phyloP scores from a whole-genome alignment of 176 grass and related monocot species.

The Musa acuminata region DNA sequence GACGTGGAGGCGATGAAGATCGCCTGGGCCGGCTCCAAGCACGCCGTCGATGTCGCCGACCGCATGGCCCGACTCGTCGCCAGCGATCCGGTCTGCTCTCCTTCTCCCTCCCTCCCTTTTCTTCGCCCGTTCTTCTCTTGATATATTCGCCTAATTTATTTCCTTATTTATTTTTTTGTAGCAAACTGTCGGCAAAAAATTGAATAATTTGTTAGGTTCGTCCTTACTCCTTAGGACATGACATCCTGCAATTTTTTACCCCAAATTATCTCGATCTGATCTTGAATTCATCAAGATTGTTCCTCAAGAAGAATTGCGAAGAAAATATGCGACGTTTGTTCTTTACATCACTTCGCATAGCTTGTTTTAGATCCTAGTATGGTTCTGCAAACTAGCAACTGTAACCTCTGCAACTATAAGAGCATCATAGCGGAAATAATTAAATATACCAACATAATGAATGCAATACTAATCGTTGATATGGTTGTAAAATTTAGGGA shows the following conservation, averaged over 20 bases:
- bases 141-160: background rate
- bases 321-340: too few species aligned
- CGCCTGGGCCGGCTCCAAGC: conserved; percentile 85
- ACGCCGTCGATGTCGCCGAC: conserved; percentile 61
- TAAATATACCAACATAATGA: background rate
- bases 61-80: conserved; percentile 89
- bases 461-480: background rate
- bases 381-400: background rate
- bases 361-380: too few species aligned
- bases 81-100: conserved; percentile 55
- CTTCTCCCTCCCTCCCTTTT: background rate
- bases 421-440: background rate
- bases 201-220: too few species aligned
- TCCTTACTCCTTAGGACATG: too few species aligned
- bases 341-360: too few species aligned
- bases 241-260: too few species aligned
- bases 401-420: background rate
- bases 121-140: background rate
- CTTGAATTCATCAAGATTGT: too few species aligned
- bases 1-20: conserved; percentile 87
- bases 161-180: background rate
- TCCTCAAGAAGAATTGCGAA: too few species aligned
- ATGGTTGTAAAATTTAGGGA: background rate
- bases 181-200: background rate
- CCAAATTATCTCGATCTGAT: too few species aligned